Evolutionary conservation across 495 filamentous ascomycete species (phyloP).

Genomic region (Darksidea phi): DNA sequence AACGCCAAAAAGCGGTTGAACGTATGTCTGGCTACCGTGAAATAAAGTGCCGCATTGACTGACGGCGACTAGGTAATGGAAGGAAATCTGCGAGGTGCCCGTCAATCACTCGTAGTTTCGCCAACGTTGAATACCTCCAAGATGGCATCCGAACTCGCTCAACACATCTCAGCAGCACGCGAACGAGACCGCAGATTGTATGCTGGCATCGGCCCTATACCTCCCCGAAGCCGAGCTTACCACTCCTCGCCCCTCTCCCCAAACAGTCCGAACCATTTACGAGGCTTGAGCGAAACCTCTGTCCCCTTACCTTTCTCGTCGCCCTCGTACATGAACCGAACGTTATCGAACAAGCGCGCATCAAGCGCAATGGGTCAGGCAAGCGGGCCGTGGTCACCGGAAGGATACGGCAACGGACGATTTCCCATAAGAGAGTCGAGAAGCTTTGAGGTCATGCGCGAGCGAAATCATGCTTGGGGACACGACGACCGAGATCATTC

Average conservation of each 20-base stretch:
- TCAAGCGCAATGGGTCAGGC: conserved; percentile 33
- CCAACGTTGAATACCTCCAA: conserved; percentile 30
- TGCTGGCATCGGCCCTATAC: conserved; percentile 28
- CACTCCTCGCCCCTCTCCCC: conserved; percentile 32
- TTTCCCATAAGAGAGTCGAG: conserved; percentile 31
- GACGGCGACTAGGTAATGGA: conserved; percentile 72
- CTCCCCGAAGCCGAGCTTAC: conserved; percentile 17
- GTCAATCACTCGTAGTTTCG: conserved; percentile 58
- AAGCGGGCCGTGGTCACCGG: conserved; percentile 35
- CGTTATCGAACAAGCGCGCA: conserved; percentile 24
- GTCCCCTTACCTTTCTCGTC: conserved; percentile 28
- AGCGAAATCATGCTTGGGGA: conserved; percentile 8
- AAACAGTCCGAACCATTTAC: conserved; percentile 35
- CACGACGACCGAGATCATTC: conserved; percentile 19
- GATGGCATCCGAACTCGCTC: conserved; percentile 27
- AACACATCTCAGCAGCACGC: conserved; percentile 28
- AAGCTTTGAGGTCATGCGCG: conserved; percentile 32
- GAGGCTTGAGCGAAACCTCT: conserved; percentile 39
- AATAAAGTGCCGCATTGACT: not conserved
- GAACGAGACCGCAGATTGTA: conserved; percentile 30
- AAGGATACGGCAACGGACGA: conserved; percentile 24
- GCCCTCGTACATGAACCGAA: conserved; percentile 13
- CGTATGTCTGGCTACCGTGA: conserved; percentile 54
- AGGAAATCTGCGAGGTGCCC: conserved; percentile 77
- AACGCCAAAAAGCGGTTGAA: conserved; percentile 86